phyloP scores from a whole-genome alignment of 225 moss, liverwort and hornwort genomes.

The Marchantia polymorpha region DNA sequence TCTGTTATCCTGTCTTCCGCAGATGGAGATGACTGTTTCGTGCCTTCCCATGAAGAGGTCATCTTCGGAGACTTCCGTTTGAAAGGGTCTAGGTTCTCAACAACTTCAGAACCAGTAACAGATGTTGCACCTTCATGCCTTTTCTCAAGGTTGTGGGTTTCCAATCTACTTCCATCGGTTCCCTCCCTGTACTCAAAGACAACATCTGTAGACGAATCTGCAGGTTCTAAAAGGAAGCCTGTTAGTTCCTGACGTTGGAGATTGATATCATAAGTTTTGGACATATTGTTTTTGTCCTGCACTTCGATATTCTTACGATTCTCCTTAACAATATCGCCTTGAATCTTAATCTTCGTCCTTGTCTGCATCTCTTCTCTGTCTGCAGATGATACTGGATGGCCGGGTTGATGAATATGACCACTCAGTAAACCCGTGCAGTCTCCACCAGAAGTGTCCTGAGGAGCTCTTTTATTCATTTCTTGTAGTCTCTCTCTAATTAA shows the following conservation, averaged over 20 bases:
- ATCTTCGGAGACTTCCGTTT: background rate
- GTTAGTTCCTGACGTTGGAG: background rate
- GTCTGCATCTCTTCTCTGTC: background rate
- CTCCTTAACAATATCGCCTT: background rate
- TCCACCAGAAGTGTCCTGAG: background rate
- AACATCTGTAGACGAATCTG: background rate
- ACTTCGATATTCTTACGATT: too few species aligned
- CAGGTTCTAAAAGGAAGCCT: background rate
- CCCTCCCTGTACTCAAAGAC: background rate
- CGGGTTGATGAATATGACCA: background rate
- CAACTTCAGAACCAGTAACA: background rate
- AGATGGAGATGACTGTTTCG: background rate
- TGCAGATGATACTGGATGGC: background rate
- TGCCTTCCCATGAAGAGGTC: background rate
- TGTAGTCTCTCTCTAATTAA: background rate
- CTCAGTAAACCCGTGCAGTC: background rate
- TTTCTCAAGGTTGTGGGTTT: too few species aligned
- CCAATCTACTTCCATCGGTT: background rate
- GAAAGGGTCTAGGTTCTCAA: background rate
- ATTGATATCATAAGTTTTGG: background rate
- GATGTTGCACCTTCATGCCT: background rate
- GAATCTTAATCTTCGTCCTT: background rate
- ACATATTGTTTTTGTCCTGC: background rate
- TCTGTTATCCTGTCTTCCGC: slow-evolving; percentile 24
- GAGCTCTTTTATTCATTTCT: background rate